These are phyloP conservation scores for Funneliformis geosporum DNA, from an alignment of 192 early-diverging fungal species.

Conservation along the genomic window DNA sequence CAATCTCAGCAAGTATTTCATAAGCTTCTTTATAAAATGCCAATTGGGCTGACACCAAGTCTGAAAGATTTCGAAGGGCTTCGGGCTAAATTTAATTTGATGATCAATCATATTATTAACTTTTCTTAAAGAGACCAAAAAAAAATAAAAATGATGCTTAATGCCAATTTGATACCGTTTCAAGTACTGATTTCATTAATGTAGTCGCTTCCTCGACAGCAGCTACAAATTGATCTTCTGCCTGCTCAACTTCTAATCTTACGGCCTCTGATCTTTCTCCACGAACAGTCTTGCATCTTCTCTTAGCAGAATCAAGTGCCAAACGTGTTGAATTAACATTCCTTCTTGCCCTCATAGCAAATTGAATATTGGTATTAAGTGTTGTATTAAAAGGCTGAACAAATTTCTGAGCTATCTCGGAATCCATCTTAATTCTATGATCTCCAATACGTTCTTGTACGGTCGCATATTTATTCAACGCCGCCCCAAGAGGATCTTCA, in stretches of 20 bases:
- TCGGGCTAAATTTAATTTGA: slow-evolving; percentile 57
- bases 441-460: slow-evolving; percentile 86
- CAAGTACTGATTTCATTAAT: slow-evolving; percentile 91
- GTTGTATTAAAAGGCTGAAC: slow-evolving; percentile 72
- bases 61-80: slow-evolving; percentile 77
- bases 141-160: slow-evolving; percentile 8
- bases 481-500: slow-evolving; percentile 86
- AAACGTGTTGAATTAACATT: slow-evolving; percentile 83
- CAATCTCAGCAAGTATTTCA: slow-evolving; percentile 67
- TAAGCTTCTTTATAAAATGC: slow-evolving; percentile 84
- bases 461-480: slow-evolving; percentile 83
- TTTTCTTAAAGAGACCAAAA: background rate
- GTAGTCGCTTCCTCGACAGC: slow-evolving; percentile 94
- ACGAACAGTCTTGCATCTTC: slow-evolving; percentile 68
- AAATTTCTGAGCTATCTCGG: slow-evolving; percentile 71
- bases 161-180: slow-evolving; percentile 56
- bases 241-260: slow-evolving; percentile 82
- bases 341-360: slow-evolving; percentile 84
- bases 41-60: slow-evolving; percentile 85
- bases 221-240: slow-evolving; percentile 95
- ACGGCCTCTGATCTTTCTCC: slow-evolving; percentile 74
- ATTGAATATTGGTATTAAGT: slow-evolving; percentile 71
- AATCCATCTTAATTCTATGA: slow-evolving; percentile 74
- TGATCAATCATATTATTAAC: background rate
- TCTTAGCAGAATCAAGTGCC: slow-evolving; percentile 84